A percentile compares a stretch with the other conserved stretches of the same genome.
Evolutionary conservation across 345 rosid species (phyloP).

Genomic region (Bruguiera sexangula): DNA sequence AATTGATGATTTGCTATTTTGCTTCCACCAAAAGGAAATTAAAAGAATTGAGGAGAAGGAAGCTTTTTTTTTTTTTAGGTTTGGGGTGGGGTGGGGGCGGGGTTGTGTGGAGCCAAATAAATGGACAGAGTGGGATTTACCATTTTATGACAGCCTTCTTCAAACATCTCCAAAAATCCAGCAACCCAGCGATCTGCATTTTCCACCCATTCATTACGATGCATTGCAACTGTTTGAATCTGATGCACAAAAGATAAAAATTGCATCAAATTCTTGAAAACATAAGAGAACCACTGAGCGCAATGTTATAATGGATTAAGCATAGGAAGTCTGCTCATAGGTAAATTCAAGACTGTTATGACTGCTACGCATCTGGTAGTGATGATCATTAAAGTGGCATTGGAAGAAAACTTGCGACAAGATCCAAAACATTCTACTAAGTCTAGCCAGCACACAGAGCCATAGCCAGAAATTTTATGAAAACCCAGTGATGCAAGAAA

Average conservation of each 20-base stretch:
- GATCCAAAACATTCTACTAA: no score
- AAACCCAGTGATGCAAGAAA: no score
- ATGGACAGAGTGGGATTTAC: slow-evolving; percentile 15
- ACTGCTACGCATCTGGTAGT: no score
- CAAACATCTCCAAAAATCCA: slow-evolving; percentile 72
- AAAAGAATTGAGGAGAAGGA: not conserved
- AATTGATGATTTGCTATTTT: not conserved
- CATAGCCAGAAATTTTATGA: no score
- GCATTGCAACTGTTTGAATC: slow-evolving; percentile 68
- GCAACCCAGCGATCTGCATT: slow-evolving; percentile 64
- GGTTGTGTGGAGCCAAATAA: not conserved
- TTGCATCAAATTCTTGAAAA: not conserved
- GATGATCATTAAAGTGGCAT: no score
- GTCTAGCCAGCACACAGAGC: no score
- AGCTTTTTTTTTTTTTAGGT: no score
- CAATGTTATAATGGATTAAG: no score
- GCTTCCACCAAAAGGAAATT: not conserved
- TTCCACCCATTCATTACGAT: slow-evolving; percentile 58
- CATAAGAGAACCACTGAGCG: no score
- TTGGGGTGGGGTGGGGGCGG: not conserved
- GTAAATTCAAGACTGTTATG: no score
- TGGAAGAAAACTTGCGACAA: no score
- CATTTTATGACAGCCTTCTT: slow-evolving; percentile 72
- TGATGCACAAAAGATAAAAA: slow-evolving; percentile 19
- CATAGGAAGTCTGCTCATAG: no score